Percentiles rank a stretch among this genome's conserved stretches.
Evolutionary conservation across 2,329 filamentous ascomycete species (phyloP).

Genomic region (Colletotrichum sp.): DNA sequence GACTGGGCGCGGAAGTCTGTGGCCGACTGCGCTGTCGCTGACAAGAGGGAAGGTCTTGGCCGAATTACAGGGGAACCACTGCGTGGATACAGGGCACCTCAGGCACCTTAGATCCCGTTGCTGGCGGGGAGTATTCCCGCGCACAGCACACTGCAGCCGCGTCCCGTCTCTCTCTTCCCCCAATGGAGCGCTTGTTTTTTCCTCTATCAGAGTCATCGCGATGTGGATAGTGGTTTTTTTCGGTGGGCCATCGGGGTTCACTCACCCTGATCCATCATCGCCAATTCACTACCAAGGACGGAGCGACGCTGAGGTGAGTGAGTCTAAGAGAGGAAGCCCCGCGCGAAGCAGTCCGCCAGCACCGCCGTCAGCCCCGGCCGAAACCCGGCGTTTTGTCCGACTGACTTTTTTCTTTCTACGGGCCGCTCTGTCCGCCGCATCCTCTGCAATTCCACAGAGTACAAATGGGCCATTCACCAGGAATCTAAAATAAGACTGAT

Average conservation of each 20-base stretch:
- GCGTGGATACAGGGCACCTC: not conserved
- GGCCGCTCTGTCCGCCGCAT: not conserved
- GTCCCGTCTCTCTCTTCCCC: not conserved
- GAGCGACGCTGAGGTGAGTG: not conserved
- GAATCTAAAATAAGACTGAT: not conserved
- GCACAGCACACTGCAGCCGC: not conserved
- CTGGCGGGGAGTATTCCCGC: not conserved
- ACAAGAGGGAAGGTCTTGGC: not conserved
- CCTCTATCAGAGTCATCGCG: not conserved
- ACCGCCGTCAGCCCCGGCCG: slow-evolving; percentile 1
- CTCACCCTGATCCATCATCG: not conserved
- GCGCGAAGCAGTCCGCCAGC: not conserved
- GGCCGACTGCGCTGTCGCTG: not conserved
- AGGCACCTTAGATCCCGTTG: not conserved
- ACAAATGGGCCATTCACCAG: not conserved
- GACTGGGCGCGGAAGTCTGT: not conserved
- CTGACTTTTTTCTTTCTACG: not conserved
- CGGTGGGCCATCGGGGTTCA: slow-evolving; percentile 7
- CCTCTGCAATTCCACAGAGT: not conserved
- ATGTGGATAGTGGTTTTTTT: not conserved
- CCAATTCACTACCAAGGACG: not conserved
- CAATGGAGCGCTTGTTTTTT: slow-evolving; percentile 19
- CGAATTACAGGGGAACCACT: not conserved
- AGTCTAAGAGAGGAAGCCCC: not conserved
- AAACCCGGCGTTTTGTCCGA: slow-evolving; percentile 8